Evolutionary conservation across 306 rosid species (phyloP), one percentile per base, ranked within the genome.

Genomic region (Spatholobus suberectus): DNA sequence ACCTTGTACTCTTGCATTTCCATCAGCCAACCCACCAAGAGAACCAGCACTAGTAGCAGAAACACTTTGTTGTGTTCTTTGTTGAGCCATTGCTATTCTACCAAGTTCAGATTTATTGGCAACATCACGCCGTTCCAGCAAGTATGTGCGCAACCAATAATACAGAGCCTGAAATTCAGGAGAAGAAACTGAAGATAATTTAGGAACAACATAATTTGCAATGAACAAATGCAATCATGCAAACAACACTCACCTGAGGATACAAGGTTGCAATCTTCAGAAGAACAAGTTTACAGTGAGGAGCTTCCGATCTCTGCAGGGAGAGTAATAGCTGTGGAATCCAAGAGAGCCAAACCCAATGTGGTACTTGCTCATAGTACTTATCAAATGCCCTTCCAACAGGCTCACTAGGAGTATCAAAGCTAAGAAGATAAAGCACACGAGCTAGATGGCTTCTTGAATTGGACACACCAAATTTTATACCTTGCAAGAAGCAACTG

Each of bases 341-440:
- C 99, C 99, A 96, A 74, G 99, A 91, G 71, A 96, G 97, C 99
- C 99, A 96, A 88, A 94, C 97, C 99, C 99, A 96, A 81, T 96
- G 98, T 24, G 99, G 99, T 82, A 96, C 88, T 79, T 96, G 97
- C 40, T 94, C 99, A 51, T 90, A 81, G 88, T 85, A 92, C 89
- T 96, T 96, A 85, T 92, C 99, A 85, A 96, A 92, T 73, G 99
- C 86, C 90, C 90, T 90, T 70, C 99, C 98, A 54, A 96, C 99
- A 79, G 92, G 93, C 84, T 96, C 98, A 76, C 76, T 94, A 38
- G 93, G 89, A 62, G 98, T 90, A 84, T 96, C 99, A 69, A 96
- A 96, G 89, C 99, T 96, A 83, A 96, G 97, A 85, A 96, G 99
- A 88, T 91, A 96, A 70, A 96, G 90, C 71, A 96, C 98, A 1